A percentile compares a stretch with the other conserved stretches of the same genome.
These are phyloP conservation scores for Solanum neorickii DNA, from an alignment of 257 asterid genomes.

Conservation along the genomic window DNA sequence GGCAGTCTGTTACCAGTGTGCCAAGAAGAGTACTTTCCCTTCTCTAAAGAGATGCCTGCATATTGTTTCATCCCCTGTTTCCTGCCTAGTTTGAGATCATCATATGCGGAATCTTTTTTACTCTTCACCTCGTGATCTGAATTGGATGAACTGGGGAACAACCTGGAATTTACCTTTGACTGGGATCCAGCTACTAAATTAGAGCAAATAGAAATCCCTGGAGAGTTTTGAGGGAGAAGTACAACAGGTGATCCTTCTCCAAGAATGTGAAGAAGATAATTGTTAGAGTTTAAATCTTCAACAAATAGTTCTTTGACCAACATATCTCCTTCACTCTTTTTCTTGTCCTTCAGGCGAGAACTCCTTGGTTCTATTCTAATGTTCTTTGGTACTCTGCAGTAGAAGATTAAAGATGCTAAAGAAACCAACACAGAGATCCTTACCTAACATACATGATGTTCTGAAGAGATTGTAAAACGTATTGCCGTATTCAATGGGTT, in stretches of 20 bases:
- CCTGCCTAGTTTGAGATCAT: constrained; percentile 15
- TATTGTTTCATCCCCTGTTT: constrained; percentile 28
- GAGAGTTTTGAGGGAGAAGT: constrained; percentile 59
- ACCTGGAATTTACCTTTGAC: constrained; percentile 26
- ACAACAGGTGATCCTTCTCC: constrained; percentile 73
- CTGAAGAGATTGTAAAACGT: neutral
- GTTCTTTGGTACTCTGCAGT: constrained; percentile 52
- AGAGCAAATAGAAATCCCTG: constrained; percentile 20
- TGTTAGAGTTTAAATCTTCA: constrained; percentile 71
- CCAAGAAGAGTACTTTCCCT: constrained; percentile 23
- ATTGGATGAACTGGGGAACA: constrained; percentile 47
- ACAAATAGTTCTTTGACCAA: constrained; percentile 72
- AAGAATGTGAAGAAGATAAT: constrained; percentile 51
- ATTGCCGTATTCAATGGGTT: neutral
- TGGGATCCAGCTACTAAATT: constrained; percentile 27
- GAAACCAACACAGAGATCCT: neutral
- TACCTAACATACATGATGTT: neutral
- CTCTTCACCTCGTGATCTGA: constrained; percentile 38
- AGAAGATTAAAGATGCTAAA: constrained; percentile 11
- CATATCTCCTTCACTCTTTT: constrained; percentile 79
- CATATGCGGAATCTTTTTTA: constrained; percentile 16
- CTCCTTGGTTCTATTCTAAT: constrained; percentile 66
- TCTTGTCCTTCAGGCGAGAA: constrained; percentile 77
- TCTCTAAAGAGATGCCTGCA: constrained; percentile 12
- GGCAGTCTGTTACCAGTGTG: constrained; percentile 19